Base-by-base conservation (phyloP, 805 yeast species). In the Lipomyces japonicus region DNA sequence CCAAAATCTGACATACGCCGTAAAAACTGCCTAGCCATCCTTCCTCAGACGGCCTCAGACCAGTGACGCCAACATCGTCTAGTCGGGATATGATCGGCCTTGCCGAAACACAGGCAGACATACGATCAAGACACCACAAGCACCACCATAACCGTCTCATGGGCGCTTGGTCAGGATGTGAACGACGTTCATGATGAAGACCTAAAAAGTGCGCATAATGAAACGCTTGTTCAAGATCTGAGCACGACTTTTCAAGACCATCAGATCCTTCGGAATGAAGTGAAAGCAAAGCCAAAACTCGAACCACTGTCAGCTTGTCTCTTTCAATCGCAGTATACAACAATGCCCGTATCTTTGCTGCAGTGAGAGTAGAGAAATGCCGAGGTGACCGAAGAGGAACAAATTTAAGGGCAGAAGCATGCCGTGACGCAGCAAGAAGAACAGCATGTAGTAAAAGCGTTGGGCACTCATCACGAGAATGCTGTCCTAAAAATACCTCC, bases 401-500 rank as follows among this genome's bases (percentile, higher is more conserved):
- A 31, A 60, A 61, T 30, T 53, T 54, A 12, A 53, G 56, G 5
- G 74, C 72, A 12, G 63, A 59, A 1, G 69, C 68, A 48, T 75
- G 75, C 18, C 75, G 61, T 7, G 75, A 69, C 0, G 75, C 71
- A 10, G 65, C 67, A 19, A 75, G 59, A n/a, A 74, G 63, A 32
- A 75, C 69, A 1, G 77, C 74, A 48, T 74, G 75, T 18, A 70
- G 51, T 26, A 74, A 63, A 18, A 73, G 56, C 6, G 73, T 71
- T 1, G 63, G 77, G 61, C 65, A 72, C 59, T 63, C 66, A 52
- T 62, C 70, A 46, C 54, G 63, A 47, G 53, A 63, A 59, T 63
- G 72, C 50, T 57, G 63, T 49, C 60, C 69, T 66, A 68, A 61
- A 57, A 75, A 72, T 39, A 68, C 68, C 21, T 61, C 62, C 59